Evolutionary conservation across 768 basidiomycete genomes (phyloP), one percentile per base, ranked within the genome.

Genomic region (Serendipita sp.): DNA sequence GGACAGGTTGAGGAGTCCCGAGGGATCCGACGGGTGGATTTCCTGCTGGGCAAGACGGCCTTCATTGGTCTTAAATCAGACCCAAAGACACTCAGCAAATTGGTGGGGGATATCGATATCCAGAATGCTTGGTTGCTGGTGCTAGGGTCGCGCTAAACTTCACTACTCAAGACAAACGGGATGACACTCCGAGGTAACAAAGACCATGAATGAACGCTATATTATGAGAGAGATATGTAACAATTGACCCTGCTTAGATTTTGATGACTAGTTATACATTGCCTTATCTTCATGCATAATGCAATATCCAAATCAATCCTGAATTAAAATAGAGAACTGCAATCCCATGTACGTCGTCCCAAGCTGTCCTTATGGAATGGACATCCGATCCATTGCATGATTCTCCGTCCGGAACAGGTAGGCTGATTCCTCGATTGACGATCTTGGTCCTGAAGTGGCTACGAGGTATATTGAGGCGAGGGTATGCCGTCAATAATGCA

Each of bases 1-100:
- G 65, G 75, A 77, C 66, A 71, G 73, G 37, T 72, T 77, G 54
- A 60, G 4, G 56, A 60, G 28, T 28, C 56, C 1, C 24, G 56
- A 37, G 84, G 84, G 4, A 76, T 83, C 72, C 75, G 78, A 63
- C 78, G 85, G 16, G 78, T 85, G 56, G 85, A 86, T 66, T 70
- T 82, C 38, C 72, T 86, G 64, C 70, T 75, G 28, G 80, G 81
- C 7, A 78, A 72, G 64, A 79, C 81, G 32, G 70, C 83, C 64
- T 86, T 85, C 71, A 76, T 77, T 54, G 82, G 81, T 24, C 34
- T 35, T 1, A 38, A 64, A 24, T 37, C 63, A 11, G 65, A 65
- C 51, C 28, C 24, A 30, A 30, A 37, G 35, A 3, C 56, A 24
- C 8, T 60, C 56, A 32, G 35, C 16, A 35, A 60, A 1, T n/a